Evolutionary conservation across 352 stramenopile genomes (phyloP), one percentile per base, ranked within the genome.

Genomic region (Globisporangium paddicum): DNA sequence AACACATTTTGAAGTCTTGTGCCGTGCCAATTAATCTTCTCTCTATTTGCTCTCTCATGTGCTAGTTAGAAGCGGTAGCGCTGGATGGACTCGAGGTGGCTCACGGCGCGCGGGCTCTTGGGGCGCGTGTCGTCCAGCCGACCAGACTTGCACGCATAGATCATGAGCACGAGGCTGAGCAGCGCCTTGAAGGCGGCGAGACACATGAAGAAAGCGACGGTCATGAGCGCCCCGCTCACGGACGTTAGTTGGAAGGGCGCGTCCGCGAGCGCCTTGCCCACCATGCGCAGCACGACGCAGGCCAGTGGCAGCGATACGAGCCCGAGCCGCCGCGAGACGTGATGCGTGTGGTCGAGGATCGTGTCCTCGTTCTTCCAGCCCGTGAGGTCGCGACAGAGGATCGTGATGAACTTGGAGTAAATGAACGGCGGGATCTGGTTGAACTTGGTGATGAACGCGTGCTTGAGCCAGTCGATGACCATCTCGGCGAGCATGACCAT

Each of bases 371-470:
- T 95, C 26, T 93, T 90, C 80, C 96, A 97, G n/a, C 89, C 93
- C 8, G 94, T 97, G 41, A 98, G 75, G 64, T 99, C 96, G 13
- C 89, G 87, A 13, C 93, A 96, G 13, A 99, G 75, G 35, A 98
- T 88, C 14, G 96, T 95, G 56, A 89, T 86, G 71, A 98, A 98
- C 67, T 98, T 97, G 53, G 82, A 89, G 71, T 99, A 99, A 28
- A 98, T 82, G 3, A 67, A 79, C 34, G 94, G 93, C 35, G 95
- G 82, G 46, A 99, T 93, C 44, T 93, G 85, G 69, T 99, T 99
- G 75, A 99, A 99, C 63, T 99, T 99, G 50, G 93, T 98, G 64
- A 99, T 99, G 73, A 99, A 99, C 5, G 90, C 92, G 72, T 99
- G 97, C 75, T 99, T 99, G 58, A 99, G 90, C 93, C 95, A 99